A percentile compares a stretch with the other conserved stretches of the same genome.
Evolutionary conservation across 2,329 filamentous ascomycete species (phyloP).

Genomic region (Apiospora kogelbergensis): DNA sequence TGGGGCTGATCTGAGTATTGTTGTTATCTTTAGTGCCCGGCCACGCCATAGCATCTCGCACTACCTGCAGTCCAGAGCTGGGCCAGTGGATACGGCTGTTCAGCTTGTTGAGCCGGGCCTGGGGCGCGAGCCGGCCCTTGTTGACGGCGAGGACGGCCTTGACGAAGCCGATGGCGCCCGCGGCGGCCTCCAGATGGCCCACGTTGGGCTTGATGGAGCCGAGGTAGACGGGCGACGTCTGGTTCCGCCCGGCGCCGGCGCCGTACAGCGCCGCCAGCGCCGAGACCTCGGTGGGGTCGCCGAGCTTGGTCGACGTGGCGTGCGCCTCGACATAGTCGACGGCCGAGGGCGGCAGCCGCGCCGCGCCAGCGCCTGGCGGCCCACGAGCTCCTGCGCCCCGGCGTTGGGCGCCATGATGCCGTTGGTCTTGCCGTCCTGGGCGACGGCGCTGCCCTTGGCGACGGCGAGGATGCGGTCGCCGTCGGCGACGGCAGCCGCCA

Average conservation of each 20-base stretch:
- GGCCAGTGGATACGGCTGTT: slow-evolving; percentile 34
- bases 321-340: slow-evolving; percentile 36
- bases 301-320: slow-evolving; percentile 36
- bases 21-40: background rate
- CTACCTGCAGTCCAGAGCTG: slow-evolving; percentile 22
- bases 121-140: slow-evolving; percentile 28
- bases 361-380: slow-evolving; percentile 27
- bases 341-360: slow-evolving; percentile 23
- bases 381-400: slow-evolving; percentile 30
- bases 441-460: slow-evolving; percentile 31
- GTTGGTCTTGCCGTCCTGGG: slow-evolving; percentile 30
- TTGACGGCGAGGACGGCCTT: slow-evolving; percentile 27
- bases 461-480: slow-evolving; percentile 37
- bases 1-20: background rate
- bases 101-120: slow-evolving; percentile 33
- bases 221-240: slow-evolving; percentile 16
- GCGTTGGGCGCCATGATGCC: slow-evolving; percentile 35
- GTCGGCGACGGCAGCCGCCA: slow-evolving; percentile 51
- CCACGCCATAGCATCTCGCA: slow-evolving; percentile 24
- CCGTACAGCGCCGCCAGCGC: slow-evolving; percentile 26
- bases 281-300: slow-evolving; percentile 34
- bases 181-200: slow-evolving; percentile 31
- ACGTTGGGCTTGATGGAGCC: slow-evolving; percentile 33
- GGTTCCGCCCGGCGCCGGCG: background rate
- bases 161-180: slow-evolving; percentile 23